A percentile compares a stretch with the other conserved stretches of the same genome.
These are phyloP conservation scores for Alternaria incomplexa DNA, from an alignment of 2,329 filamentous ascomycete species.

Conservation along the genomic window DNA sequence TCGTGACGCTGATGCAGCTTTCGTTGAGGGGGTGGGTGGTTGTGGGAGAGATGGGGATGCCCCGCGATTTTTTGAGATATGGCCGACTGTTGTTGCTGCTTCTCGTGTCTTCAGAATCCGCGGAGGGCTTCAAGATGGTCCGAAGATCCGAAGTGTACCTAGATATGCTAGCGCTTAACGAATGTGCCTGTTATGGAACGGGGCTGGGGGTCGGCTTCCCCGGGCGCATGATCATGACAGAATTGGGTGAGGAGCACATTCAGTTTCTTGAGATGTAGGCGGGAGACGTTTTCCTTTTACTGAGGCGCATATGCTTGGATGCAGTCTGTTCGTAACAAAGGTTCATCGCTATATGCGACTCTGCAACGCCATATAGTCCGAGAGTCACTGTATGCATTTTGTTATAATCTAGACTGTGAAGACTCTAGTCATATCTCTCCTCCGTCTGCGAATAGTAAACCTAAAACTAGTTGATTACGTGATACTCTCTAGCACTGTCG, in stretches of 20 bases:
- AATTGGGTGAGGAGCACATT: neutral
- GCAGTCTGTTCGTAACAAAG: neutral
- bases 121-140: neutral
- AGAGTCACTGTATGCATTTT: neutral
- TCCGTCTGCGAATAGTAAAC: neutral
- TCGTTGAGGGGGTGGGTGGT: neutral
- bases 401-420: neutral
- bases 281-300: neutral
- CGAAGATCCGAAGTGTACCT: neutral
- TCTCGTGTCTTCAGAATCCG: neutral
- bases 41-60: neutral
- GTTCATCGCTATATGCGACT: neutral
- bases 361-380: neutral
- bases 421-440: neutral
- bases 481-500: neutral
- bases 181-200: neutral
- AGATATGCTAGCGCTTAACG: neutral
- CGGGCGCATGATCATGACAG: neutral
- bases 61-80: neutral
- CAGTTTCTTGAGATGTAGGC: neutral
- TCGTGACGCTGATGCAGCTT: neutral
- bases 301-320: neutral
- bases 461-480: too few species aligned
- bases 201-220: neutral
- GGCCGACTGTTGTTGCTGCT: neutral